These are phyloP conservation scores for Haberlea rhodopensis DNA, from an alignment of 257 asterid species.

Conservation along the genomic window DNA sequence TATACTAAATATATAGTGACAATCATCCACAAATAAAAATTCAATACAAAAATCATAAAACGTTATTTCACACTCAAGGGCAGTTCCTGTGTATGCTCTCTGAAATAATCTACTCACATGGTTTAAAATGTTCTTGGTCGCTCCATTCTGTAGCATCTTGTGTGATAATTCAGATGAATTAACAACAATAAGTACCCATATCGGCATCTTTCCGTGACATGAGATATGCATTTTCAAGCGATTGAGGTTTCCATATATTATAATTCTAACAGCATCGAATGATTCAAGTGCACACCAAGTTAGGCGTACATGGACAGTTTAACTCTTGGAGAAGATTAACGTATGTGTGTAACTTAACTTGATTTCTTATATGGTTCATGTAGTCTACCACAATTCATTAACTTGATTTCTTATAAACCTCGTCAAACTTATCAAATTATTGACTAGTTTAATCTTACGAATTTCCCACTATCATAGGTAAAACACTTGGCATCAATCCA, in stretches of 20 bases:
- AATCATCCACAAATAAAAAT: too few species aligned
- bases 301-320: neutral
- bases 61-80: neutral
- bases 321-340: too few species aligned
- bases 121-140: too few species aligned
- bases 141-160: neutral
- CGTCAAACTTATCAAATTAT: too few species aligned
- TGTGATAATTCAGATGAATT: constrained; percentile 6
- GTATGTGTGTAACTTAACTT: too few species aligned
- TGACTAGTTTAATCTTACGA: neutral
- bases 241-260: constrained; percentile 29
- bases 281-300: neutral
- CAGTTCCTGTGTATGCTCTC: neutral
- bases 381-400: too few species aligned
- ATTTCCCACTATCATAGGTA: constrained; percentile 24
- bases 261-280: constrained; percentile 17
- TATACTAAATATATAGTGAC: too few species aligned
- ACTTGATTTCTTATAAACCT: too few species aligned
- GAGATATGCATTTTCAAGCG: constrained; percentile 10
- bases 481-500: constrained; percentile 32
- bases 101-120: too few species aligned
- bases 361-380: too few species aligned
- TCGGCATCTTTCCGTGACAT: neutral
- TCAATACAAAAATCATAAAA: too few species aligned
- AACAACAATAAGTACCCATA: neutral